Evolutionary conservation across 495 filamentous ascomycete species (phyloP).

Genomic region (Evernia prunastri): DNA sequence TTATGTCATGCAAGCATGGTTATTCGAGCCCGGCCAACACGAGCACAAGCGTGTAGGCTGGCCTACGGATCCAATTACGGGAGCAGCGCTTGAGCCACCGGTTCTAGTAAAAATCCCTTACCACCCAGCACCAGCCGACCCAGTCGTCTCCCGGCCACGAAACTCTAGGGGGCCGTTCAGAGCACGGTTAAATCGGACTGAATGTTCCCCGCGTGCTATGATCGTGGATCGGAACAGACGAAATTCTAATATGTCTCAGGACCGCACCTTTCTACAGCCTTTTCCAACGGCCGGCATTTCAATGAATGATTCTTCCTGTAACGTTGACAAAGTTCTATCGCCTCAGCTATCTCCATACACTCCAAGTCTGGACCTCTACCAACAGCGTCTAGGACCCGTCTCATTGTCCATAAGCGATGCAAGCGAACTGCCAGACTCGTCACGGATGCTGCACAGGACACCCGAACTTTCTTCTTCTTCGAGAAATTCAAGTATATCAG

Average conservation of each 20-base stretch:
- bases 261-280: not conserved
- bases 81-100: not conserved
- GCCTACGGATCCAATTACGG: not conserved
- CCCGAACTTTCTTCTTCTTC: not conserved
- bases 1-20: not conserved
- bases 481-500: constrained; percentile 8
- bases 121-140: not conserved
- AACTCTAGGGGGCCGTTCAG: not conserved
- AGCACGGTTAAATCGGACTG: not conserved
- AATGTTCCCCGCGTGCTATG: not conserved
- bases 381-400: not conserved
- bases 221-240: not conserved
- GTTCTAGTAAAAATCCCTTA: no score
- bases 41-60: not conserved
- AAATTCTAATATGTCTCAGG: not conserved
- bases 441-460: not conserved
- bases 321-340: not conserved
- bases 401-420: not conserved
- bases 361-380: not conserved
- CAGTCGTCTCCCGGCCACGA: not conserved
- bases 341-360: not conserved
- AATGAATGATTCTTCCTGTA: not conserved
- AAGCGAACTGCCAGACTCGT: not conserved
- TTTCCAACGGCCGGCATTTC: not conserved
- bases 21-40: not conserved